These are phyloP conservation scores for Jacaranda mimosifolia DNA, from an alignment of 257 asterid genomes.

Conservation along the genomic window DNA sequence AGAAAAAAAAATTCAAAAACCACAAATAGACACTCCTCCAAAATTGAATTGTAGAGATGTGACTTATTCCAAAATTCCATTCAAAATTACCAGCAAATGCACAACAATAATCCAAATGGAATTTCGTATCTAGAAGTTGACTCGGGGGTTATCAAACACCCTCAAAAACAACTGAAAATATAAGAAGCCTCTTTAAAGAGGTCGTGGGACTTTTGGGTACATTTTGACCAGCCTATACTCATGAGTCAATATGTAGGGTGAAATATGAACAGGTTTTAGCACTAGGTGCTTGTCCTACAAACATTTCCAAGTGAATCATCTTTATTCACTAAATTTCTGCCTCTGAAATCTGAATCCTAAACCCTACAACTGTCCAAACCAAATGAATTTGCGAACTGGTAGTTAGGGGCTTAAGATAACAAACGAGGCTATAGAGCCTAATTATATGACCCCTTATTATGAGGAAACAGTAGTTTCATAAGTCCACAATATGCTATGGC, in stretches of 20 bases:
- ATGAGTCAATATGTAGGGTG: not conserved
- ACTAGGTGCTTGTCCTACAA: not conserved
- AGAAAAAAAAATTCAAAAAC: not conserved
- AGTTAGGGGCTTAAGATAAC: not conserved
- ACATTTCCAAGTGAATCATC: constrained; percentile 3
- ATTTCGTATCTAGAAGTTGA: not conserved
- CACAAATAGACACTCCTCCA: not conserved
- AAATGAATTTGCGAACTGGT: not conserved
- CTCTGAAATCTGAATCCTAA: not conserved
- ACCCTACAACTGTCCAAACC: not conserved
- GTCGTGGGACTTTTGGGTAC: not conserved
- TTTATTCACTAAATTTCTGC: not conserved
- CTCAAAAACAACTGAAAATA: not conserved
- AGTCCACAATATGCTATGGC: not conserved
- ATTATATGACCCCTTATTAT: not conserved
- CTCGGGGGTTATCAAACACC: not conserved
- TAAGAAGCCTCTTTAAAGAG: not conserved
- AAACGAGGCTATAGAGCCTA: not conserved
- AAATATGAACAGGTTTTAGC: not conserved
- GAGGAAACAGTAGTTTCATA: constrained; percentile 4
- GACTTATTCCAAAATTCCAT: not conserved
- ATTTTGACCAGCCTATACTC: not conserved
- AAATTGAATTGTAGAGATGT: not conserved
- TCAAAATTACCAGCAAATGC: not conserved
- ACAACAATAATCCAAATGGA: not conserved